Evolutionary conservation across 2,329 filamentous ascomycete genomes (phyloP), one percentile per base, ranked within the genome.

Genomic region (Lachnellula arida): DNA sequence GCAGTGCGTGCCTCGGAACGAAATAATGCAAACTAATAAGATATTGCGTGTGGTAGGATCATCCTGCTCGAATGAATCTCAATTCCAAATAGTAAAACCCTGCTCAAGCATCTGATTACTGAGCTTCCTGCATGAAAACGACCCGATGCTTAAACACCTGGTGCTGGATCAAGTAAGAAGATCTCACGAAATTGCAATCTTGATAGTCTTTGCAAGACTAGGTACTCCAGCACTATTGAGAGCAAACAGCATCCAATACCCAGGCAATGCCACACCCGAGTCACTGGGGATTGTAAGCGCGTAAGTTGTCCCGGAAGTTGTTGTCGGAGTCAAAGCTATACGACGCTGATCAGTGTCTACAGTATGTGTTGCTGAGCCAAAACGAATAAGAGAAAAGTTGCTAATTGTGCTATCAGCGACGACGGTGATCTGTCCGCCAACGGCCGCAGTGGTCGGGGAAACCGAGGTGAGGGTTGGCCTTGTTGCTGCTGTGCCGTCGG

Each of bases 321-420:
- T 77, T 75, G 42, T 22, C 19, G 42, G 42, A 17, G 17, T 22
- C n/a, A 44, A 19, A 9, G 76, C 71, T 48, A 84, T 72, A 8
- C 81, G 75, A 22, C 81, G 68, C 70, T 84, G 80, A 65, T 85
- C 81, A 0, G 76, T 84, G 61, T 85, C 80, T 48, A 83, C 74
- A 1, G 78, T 76, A 64, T 84, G 81, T 0, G 81, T 84, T 4
- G 71, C 70, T 3, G 72, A 75, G 1, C 79, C 76, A 46, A 75
- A 73, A 5, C 81, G 72, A 28, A 85, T 66, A 14, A 84, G 64
- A 0, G 75, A 71, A 40, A 75, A 74, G 2, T 65, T 70, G 14
- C 63, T 60, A 1, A 67, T 63, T 5, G 63, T 58, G n/a, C 57
- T 56, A 23, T 67, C 54, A 6, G 70, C 71, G 1, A 60, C 62